Percentiles rank a stretch among this genome's conserved stretches.
Conservation (phyloP, 2,329 filamentous ascomycete species). For the Aspergillus intermedius region DNA sequence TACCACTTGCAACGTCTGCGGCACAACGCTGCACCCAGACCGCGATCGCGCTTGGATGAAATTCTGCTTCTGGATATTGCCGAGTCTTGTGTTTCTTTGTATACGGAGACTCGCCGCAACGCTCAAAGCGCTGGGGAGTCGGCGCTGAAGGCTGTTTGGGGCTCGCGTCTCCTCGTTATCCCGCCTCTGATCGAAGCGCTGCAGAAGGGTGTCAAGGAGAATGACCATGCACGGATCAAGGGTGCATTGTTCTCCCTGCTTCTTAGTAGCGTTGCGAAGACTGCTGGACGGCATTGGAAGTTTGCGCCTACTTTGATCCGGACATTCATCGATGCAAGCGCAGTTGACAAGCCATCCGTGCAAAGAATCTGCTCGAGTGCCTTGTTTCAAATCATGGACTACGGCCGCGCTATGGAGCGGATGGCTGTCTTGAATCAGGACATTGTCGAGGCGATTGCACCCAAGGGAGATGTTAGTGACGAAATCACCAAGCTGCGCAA, state of each 20-base stretch:
- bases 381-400: constrained; percentile 81
- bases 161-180: constrained; percentile 80
- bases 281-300: constrained; percentile 85
- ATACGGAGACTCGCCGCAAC: constrained; percentile 91
- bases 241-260: constrained; percentile 86
- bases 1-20: constrained; percentile 92
- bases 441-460: constrained; percentile 65
- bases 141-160: constrained; percentile 83
- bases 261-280: constrained; percentile 82
- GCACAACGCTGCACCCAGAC: constrained; percentile 82
- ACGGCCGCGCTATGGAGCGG: constrained; percentile 79
- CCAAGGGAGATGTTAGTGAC: constrained; percentile 56
- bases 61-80: constrained; percentile 77
- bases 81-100: constrained; percentile 80
- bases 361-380: constrained; percentile 79
- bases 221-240: constrained; percentile 88
- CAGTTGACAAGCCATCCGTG: constrained; percentile 88
- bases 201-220: constrained; percentile 67
- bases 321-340: constrained; percentile 81
- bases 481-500: constrained; percentile 56
- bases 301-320: constrained; percentile 86
- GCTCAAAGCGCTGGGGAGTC: constrained; percentile 90
- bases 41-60: constrained; percentile 86
- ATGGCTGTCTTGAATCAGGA: constrained; percentile 74
- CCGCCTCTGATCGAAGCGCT: constrained; percentile 76